Percentiles rank a stretch among this genome's conserved stretches.
Conservation (phyloP, 306 rosid species). For the Gleditsia sinensis region DNA sequence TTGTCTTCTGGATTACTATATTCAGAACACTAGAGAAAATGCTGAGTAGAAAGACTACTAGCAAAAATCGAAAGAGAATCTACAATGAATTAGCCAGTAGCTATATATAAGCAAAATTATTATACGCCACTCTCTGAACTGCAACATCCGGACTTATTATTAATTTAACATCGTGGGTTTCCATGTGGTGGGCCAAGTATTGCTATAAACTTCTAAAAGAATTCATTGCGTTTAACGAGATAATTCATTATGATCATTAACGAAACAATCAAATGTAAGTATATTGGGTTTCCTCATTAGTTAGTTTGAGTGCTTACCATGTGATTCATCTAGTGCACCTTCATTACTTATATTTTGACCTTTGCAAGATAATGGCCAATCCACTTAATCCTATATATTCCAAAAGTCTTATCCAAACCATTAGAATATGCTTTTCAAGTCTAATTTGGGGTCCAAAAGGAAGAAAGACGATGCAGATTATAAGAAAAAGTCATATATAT, state of each 20-base stretch:
- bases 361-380: constrained; percentile 6
- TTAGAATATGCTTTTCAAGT: not conserved
- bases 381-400: constrained; percentile 13
- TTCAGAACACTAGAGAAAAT: no score
- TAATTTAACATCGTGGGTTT: not conserved
- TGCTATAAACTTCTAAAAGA: not conserved
- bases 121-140: no score
- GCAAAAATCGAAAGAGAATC: no score
- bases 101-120: no score
- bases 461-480: not conserved
- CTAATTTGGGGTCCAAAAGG: not conserved
- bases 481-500: not conserved
- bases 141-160: not conserved
- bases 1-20: no score
- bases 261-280: not conserved
- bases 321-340: constrained; percentile 16
- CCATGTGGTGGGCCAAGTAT: not conserved
- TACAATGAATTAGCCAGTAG: no score
- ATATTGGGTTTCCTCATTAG: constrained; percentile 9
- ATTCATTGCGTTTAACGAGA: not conserved
- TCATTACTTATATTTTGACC: not conserved
- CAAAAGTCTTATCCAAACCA: constrained; percentile 5
- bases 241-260: not conserved
- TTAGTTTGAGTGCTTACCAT: not conserved
- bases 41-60: no score